These are phyloP conservation scores for Coemansia sp. DNA, from an alignment of 192 early-diverging fungal genomes.

Conservation along the genomic window DNA sequence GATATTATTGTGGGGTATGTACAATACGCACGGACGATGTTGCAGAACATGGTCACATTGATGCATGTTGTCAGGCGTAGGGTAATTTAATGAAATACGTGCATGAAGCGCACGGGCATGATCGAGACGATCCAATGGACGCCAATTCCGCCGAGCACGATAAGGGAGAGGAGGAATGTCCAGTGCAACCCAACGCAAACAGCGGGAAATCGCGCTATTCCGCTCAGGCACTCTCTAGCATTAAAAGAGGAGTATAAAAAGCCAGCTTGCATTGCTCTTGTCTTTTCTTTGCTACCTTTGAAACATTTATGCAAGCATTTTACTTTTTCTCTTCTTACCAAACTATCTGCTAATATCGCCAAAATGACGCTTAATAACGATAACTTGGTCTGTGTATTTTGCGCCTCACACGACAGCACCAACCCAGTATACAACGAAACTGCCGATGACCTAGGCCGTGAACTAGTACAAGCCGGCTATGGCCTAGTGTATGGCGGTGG, in stretches of 20 bases:
- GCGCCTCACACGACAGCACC: conserved; percentile 39
- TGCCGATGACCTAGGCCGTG: conserved; percentile 56
- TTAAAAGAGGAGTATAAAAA: background rate
- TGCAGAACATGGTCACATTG: background rate
- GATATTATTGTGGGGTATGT: background rate
- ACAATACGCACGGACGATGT: background rate
- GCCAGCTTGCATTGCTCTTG: background rate
- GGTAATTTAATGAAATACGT: background rate
- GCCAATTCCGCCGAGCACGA: background rate
- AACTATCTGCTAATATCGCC: background rate
- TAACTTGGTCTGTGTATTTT: conserved; percentile 53
- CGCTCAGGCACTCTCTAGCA: background rate
- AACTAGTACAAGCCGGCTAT: conserved; percentile 60
- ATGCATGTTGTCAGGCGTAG: background rate
- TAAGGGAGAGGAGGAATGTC: background rate
- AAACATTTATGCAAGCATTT: background rate
- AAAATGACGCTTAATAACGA: background rate
- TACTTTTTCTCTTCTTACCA: background rate
- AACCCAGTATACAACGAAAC: conserved; percentile 25
- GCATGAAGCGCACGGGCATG: background rate
- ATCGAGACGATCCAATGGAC: background rate
- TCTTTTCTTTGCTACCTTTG: background rate
- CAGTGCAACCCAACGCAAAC: background rate
- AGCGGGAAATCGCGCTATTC: background rate
- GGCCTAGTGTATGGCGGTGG: conserved; percentile 74